Base-by-base conservation (phyloP, 345 rosid species). In the Dipteronia dyeriana region DNA sequence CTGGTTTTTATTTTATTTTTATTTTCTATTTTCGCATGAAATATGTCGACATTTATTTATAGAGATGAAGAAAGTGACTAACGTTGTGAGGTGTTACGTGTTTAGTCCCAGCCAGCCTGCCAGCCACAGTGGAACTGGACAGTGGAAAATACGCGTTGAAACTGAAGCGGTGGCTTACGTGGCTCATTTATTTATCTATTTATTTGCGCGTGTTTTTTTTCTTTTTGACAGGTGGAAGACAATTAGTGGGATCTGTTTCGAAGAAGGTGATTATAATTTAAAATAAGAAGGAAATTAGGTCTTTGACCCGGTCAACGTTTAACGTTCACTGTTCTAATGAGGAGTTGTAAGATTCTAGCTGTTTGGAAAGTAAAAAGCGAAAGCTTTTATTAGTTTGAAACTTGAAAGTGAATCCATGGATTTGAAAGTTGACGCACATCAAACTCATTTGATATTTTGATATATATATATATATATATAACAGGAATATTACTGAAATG, bases 251-350 rank as follows among this genome's bases (percentile, higher is more conserved):
- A 34, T 34, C 38, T 34, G 14, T 22, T 22, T 16, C 20, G 39
- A 3, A 14, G 41, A 64, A 63, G 67, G 34, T 10, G 13, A 23
- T 41, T 41, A 41, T 41, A 8, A 34, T 34, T 34, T n/a, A n/a
- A n/a, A 34, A 34, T 34, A 34, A 34, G 8, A 41, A 41, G 45
- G 8, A 7, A 7, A 43, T 68, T 22, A 68, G 19, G 6, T 4
- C 54, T 26, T 68, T 45, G 56, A 68, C 20, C 31, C 19, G 7
- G 71, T 68, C 71, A 68, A 68, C 31, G 4, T 68, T 45, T 22
- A 6, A 41, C 45, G 9, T 41, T 41, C 45, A 41, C 45, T 0
- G 45, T 8, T 9, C 10, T 8, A 41, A 41, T 8, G 9, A 41
- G 45, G 45, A 6, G 9, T 41, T 41, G 45, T 41, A 41, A 41